Evolutionary conservation across 139 green algal genomes (phyloP).

Genomic region (Microglena sp.): DNA sequence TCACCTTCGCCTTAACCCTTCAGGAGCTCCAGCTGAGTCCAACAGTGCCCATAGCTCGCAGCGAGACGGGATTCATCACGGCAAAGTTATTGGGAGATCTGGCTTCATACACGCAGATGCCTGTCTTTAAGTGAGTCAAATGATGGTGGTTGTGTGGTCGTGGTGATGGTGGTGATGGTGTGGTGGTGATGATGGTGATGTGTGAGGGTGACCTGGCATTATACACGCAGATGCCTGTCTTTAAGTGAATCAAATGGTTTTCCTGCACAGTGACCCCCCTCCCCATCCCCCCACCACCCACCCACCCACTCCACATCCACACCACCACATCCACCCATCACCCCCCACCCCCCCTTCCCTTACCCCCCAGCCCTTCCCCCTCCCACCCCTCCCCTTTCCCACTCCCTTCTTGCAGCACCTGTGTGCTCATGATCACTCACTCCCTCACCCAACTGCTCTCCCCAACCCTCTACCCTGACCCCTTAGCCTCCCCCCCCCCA

Average conservation of each 20-base stretch:
- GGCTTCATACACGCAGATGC: conserved; percentile 52
- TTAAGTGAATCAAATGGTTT: conserved; percentile 27
- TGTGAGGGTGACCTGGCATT: conserved; percentile 66
- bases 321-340: too few relatives aligned
- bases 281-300: too few relatives aligned
- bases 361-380: too few relatives aligned
- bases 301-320: too few relatives aligned
- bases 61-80: conserved; percentile 21
- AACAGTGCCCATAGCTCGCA: conserved; percentile 26
- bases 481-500: too few relatives aligned
- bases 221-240: conserved; percentile 51
- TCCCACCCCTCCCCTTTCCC: too few relatives aligned
- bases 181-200: conserved; percentile 34
- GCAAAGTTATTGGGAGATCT: conserved; percentile 69
- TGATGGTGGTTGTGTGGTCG: neutral
- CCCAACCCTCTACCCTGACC: too few relatives aligned
- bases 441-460: too few relatives aligned
- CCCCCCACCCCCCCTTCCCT: too few relatives aligned
- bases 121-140: conserved; percentile 34
- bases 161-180: too few relatives aligned
- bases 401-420: too few relatives aligned
- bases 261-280: conserved; percentile 24
- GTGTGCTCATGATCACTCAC: too few relatives aligned
- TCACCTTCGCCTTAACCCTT: neutral
- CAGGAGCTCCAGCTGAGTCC: conserved; percentile 51